Percentiles rank a stretch among this genome's conserved stretches.
Evolutionary conservation across 2,329 filamentous ascomycete species (phyloP).

Genomic region (Fusarium duplospermum): DNA sequence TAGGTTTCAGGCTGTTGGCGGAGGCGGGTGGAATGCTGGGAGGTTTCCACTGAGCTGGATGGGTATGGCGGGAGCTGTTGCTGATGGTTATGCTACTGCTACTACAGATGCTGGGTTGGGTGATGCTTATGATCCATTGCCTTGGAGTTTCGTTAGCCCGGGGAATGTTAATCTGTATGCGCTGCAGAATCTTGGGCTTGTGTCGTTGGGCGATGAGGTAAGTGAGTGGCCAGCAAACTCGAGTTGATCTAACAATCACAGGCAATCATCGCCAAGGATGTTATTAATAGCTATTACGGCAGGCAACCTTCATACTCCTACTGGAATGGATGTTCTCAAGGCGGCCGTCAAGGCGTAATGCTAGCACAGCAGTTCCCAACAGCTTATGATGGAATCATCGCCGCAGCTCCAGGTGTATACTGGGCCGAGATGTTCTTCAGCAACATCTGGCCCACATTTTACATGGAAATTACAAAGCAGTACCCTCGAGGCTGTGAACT

Average conservation of each 20-base stretch:
- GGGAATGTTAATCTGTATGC: conserved; percentile 29
- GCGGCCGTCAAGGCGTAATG: conserved; percentile 25
- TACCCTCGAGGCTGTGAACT: conserved; percentile 25
- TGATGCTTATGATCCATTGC: not conserved
- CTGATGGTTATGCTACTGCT: conserved; percentile 26
- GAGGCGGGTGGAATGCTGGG: conserved; percentile 26
- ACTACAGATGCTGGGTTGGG: conserved; percentile 25
- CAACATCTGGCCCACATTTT: conserved; percentile 8
- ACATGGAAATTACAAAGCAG: conserved; percentile 9
- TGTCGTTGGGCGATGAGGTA: conserved; percentile 23
- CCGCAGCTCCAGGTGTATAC: conserved; percentile 16
- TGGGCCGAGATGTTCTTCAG: conserved; percentile 9
- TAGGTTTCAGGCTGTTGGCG: conserved; percentile 23
- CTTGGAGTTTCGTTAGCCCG: conserved; percentile 20
- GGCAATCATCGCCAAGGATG: conserved; percentile 14
- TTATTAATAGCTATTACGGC: conserved; percentile 19
- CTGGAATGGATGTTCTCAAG: conserved; percentile 34
- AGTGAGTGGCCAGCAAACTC: not conserved
- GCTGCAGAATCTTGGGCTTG: conserved; percentile 22
- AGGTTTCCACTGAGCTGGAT: conserved; percentile 6
- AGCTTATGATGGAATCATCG: conserved; percentile 31
- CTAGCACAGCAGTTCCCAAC: conserved; percentile 26
- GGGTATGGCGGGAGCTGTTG: conserved; percentile 18
- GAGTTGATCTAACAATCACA: not conserved
- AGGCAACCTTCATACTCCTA: conserved; percentile 20